A percentile compares a stretch with the other conserved stretches of the same genome.
These are phyloP conservation scores for Leccinum olivaceopallidum DNA, from an alignment of 768 basidiomycete species.

Conservation along the genomic window DNA sequence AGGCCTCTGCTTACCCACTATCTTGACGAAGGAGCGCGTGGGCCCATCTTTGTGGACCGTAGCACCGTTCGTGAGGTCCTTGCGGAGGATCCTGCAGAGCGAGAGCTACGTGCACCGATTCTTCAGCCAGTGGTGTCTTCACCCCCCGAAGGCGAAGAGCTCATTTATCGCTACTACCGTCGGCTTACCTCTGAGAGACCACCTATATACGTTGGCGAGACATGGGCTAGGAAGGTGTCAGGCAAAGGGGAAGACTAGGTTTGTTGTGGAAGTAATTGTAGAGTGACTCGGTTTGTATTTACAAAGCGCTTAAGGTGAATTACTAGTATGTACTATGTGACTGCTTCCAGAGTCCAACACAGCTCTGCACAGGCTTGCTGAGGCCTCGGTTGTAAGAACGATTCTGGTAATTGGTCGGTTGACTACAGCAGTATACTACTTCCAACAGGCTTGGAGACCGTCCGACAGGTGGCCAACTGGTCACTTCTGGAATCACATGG, in stretches of 20 bases:
- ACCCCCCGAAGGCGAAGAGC: slow-evolving; percentile 11
- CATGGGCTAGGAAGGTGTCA: slow-evolving; percentile 8
- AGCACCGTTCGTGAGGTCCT: not conserved
- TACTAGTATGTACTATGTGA: no score
- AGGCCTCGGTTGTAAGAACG: no score
- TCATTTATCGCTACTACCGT: slow-evolving; percentile 4
- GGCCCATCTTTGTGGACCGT: slow-evolving; percentile 10
- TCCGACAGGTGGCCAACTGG: no score
- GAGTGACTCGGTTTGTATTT: no score
- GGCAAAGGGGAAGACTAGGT: not conserved
- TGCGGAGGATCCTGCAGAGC: slow-evolving; percentile 2
- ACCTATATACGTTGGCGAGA: slow-evolving; percentile 14
- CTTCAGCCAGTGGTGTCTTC: slow-evolving; percentile 2
- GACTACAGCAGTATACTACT: no score
- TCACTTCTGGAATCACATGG: no score
- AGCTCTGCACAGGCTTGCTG: no score
- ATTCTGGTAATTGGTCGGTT: no score
- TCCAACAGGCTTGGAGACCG: no score
- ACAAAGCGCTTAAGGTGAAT: no score
- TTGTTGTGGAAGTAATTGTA: no score
- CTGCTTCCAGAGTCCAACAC: no score
- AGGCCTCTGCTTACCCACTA: slow-evolving; percentile 5
- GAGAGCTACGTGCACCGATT: slow-evolving; percentile 2
- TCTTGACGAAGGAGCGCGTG: slow-evolving; percentile 8
- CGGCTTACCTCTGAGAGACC: not conserved